Evolutionary conservation across 805 yeast species (phyloP).

Genomic region (Saturnispora sekii): DNA sequence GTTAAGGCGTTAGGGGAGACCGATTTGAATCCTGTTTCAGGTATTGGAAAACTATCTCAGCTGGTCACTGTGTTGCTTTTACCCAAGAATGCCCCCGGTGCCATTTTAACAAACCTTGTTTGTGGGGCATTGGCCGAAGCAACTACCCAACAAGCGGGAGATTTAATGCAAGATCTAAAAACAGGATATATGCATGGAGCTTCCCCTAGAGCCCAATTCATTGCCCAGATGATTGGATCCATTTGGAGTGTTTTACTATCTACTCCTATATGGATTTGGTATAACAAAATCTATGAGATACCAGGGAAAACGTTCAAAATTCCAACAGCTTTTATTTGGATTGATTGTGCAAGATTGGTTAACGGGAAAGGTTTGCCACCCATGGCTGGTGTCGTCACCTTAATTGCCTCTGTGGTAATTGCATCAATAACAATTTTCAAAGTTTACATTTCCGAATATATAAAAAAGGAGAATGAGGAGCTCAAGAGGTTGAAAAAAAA

Average conservation of each 20-base stretch:
- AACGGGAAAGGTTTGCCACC: constrained; percentile 89
- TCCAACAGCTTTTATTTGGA: constrained; percentile 96
- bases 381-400: constrained; percentile 50
- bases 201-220: constrained; percentile 83
- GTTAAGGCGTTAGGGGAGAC: constrained; percentile 96
- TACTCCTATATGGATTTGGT: constrained; percentile 71
- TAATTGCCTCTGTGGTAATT: constrained; percentile 56
- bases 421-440: constrained; percentile 59
- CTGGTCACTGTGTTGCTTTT: constrained; percentile 73
- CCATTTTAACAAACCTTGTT: constrained; percentile 73
- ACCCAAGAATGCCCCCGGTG: constrained; percentile 67
- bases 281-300: constrained; percentile 72
- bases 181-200: constrained; percentile 91
- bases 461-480: neutral
- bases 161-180: constrained; percentile 92
- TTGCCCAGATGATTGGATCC: constrained; percentile 86
- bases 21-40: constrained; percentile 92
- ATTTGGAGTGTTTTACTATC: constrained; percentile 73
- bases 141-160: constrained; percentile 99
- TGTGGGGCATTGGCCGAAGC: constrained; percentile 98
- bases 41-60: constrained; percentile 91
- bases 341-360: constrained; percentile 88
- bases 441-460: constrained; percentile 6
- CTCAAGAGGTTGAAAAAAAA: constrained; percentile 11
- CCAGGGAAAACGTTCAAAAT: constrained; percentile 77